Evolutionary conservation across 192 early-diverging fungal species (phyloP), one percentile per base, ranked within the genome.

Genomic region (Coemansia sp.): DNA sequence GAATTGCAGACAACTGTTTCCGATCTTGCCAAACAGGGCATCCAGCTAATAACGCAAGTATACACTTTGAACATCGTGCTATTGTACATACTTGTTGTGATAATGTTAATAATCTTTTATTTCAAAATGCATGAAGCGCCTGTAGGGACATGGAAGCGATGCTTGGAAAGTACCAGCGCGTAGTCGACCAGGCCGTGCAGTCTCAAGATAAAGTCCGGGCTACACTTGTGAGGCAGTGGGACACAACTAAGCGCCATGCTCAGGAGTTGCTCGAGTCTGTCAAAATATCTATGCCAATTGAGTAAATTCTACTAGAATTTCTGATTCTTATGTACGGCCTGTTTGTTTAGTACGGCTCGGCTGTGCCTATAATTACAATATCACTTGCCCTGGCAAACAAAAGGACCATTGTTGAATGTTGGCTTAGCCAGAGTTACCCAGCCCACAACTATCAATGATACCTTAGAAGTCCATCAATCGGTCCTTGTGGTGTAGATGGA

Each of bases 101-200:
- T 50, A 40, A 29, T 43, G 10, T 20, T 31, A 6, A 41, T 13
- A 47, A 18, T 46, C 58, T 47, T n/a, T 2, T 5, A 11, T 15
- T 16, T 15, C 15, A 4, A 10, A 36, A 9, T 18, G 39, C 29
- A 11, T 13, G 16, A 7, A 53, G 18, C 16, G 41, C 62, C 15
- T 47, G 44, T 78, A 78, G 76, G 18, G 76, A 78, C 18, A 78
- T 78, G 76, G 70, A 78, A 13, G 52, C 62, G 5, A 65, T 78
- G 67, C 64, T 65, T 33, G 29, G 47, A 49, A 68, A 40, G 5
- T 78, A 72, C 39, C 33, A 62, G 5, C 18, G 39, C 10, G 66
- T 67, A 2, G 62, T 78, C 34, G 62, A 78, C 13, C 39, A 15
- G 6, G 55, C 64, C 33, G 41, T 8, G 7, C 52, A 47, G 34